Evolutionary conservation across 345 rosid genomes (phyloP), one percentile per base, ranked within the genome.

Genomic region (Lumnitzera littorea): DNA sequence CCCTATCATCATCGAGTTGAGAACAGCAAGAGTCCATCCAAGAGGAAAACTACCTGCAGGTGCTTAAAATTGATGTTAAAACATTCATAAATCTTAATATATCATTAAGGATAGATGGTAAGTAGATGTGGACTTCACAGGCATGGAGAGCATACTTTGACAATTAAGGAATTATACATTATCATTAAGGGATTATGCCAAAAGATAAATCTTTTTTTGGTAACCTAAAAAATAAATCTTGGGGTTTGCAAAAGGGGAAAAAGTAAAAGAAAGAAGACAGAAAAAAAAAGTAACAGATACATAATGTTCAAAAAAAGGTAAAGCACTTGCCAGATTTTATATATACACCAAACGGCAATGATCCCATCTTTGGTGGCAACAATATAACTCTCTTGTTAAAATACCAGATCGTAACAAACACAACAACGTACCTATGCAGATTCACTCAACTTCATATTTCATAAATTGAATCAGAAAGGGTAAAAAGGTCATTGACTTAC

Each of bases 21-120:
- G 79, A 58, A 88, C 91, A 51, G 99, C 77, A 50, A 94, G 78
- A 55, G 99, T 94, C 75, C 97, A 79, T 78, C 96, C 97, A 52
- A 94, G 69, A 76, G 90, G 87, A 76, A 87, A 88, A 57, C 99
- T 97, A 72, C 99, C 97, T 90, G 74, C 15, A 50, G 49, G 56
- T 54, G 43, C 56, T 20, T 67, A 67, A 15, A n/a, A 55, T 62
- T 50, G 52, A 51, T 48, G 48, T 36, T 51, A 46, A 2, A 31
- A 12, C 52, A 0, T 46, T 43, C 43, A 1, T 27, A 27, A n/a
- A 49, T 56, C 17, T 31, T 48, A 11, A 17, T 12, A 41, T 16
- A 48, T 31, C 14, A 13, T 31, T 36, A 31, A 56, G 23, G n/a
- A 1, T 20, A 20, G 20, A 20, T 36, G 10, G 43, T 9, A 36